A percentile compares a stretch with the other conserved stretches of the same genome.
phyloP scores from a whole-genome alignment of 2,329 filamentous ascomycete genomes.

The Bertia moriformis region DNA sequence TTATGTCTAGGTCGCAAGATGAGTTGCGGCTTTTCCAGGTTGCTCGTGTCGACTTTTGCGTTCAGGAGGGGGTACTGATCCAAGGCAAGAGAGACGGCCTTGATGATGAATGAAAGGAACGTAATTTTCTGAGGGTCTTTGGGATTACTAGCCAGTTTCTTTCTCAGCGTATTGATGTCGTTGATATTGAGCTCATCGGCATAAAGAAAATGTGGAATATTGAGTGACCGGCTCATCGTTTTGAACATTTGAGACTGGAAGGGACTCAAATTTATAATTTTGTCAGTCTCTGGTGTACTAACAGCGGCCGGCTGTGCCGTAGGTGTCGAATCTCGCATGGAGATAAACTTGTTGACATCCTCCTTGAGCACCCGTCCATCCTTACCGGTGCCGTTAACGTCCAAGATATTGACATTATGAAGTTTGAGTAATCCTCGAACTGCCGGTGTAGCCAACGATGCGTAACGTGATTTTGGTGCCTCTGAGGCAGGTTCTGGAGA shows the following conservation, averaged over 20 bases:
- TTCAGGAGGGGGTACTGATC: conserved; percentile 48
- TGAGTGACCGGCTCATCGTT: conserved; percentile 51
- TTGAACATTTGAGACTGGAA: conserved; percentile 58
- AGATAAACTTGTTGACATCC: conserved; percentile 37
- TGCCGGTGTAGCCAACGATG: conserved; percentile 47
- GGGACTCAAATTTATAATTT: conserved; percentile 34
- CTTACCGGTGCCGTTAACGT: conserved; percentile 49
- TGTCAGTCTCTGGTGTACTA: conserved; percentile 25
- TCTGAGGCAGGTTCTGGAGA: background rate
- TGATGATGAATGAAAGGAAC: conserved; percentile 51
- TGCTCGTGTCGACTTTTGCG: conserved; percentile 18
- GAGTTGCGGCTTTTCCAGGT: conserved; percentile 35
- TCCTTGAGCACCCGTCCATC: conserved; percentile 55
- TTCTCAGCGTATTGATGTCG: conserved; percentile 35
- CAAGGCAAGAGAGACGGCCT: conserved; percentile 49
- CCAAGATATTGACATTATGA: conserved; percentile 39
- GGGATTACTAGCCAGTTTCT: conserved; percentile 29
- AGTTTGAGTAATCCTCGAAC: conserved; percentile 50
- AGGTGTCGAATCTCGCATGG: conserved; percentile 11
- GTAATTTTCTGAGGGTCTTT: conserved; percentile 33
- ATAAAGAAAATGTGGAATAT: conserved; percentile 55
- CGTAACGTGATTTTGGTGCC: conserved; percentile 29
- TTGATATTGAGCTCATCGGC: conserved; percentile 46
- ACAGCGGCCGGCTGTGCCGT: background rate
- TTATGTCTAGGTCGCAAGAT: conserved; percentile 47